phyloP scores from a whole-genome alignment of 2,329 filamentous ascomycete genomes.

The Apiospora pterosperma region DNA sequence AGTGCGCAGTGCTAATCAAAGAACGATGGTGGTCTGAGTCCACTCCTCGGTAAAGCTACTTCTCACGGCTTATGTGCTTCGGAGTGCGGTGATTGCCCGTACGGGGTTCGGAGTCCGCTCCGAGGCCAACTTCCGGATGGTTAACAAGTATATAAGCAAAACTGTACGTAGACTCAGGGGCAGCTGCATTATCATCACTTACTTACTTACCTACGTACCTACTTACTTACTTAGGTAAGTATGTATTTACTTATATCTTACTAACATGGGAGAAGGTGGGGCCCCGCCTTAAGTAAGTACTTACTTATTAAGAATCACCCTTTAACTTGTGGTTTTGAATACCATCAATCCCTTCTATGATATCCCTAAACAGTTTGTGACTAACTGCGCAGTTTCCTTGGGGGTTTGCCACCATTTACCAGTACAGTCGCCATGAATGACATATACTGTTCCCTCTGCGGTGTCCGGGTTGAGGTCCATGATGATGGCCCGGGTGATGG shows the following conservation, averaged over 20 bases:
- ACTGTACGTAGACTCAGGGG: not conserved
- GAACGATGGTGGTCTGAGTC: not conserved
- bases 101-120: not conserved
- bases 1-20: not conserved
- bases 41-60: too few species aligned
- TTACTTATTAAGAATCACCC: too few species aligned
- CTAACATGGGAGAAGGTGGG: too few species aligned
- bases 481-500: slow-evolving; percentile 7
- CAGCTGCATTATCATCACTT: not conserved
- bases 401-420: not conserved
- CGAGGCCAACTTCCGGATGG: not conserved
- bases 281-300: too few species aligned
- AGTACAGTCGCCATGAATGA: not conserved
- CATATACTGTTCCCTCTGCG: slow-evolving; percentile 16
- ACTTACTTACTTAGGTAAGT: too few species aligned
- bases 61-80: too few species aligned
- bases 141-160: not conserved
- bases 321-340: too few species aligned
- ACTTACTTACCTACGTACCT: too few species aligned
- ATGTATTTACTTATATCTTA: too few species aligned
- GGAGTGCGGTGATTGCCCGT: too few species aligned
- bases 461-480: slow-evolving; percentile 12
- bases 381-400: too few species aligned
- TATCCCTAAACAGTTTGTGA: not conserved
- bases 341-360: too few species aligned